phyloP scores from a whole-genome alignment of 73 alveolate genomes.

The Paramecium sexaurelia region DNA sequence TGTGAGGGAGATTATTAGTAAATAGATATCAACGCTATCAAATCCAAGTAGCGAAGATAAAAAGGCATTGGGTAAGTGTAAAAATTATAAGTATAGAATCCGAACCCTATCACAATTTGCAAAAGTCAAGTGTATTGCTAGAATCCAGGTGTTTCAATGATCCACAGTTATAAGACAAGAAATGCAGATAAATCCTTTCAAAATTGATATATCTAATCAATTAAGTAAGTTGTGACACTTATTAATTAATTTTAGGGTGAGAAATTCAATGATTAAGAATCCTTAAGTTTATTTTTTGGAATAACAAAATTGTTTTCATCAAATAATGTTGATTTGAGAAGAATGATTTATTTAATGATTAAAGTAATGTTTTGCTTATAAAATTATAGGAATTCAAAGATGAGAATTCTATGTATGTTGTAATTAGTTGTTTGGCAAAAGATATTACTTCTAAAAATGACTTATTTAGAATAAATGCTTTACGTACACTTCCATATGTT shows the following conservation, averaged over 20 bases:
- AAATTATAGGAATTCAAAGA: slow-evolving; percentile 59
- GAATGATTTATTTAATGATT: slow-evolving; percentile 68
- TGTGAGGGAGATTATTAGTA: not conserved
- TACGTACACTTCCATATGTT: slow-evolving; percentile 56
- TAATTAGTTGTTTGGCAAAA: slow-evolving; percentile 50
- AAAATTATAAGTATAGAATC: not conserved
- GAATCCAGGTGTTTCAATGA: slow-evolving; percentile 62
- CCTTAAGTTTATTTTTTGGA: slow-evolving; percentile 54
- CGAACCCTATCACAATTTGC: slow-evolving; percentile 56
- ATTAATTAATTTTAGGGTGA: slow-evolving; percentile 6
- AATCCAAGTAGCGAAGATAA: not conserved
- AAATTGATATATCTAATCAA: slow-evolving; percentile 63
- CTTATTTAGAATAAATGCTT: slow-evolving; percentile 63
- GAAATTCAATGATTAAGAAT: slow-evolving; percentile 51
- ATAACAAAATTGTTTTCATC: slow-evolving; percentile 60
- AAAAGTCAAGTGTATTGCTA: slow-evolving; percentile 53
- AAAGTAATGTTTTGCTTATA: not conserved
- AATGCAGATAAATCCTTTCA: slow-evolving; percentile 61
- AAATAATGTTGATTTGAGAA: slow-evolving; percentile 56
- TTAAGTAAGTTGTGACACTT: not conserved
- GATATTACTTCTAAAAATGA: slow-evolving; percentile 64
- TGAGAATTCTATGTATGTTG: slow-evolving; percentile 60
- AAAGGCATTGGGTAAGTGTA: not conserved
- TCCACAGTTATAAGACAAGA: slow-evolving; percentile 19
- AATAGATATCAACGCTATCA: not conserved